phyloP scores from a whole-genome alignment of 2,329 filamentous ascomycete species.

The Geosmithia flava region DNA sequence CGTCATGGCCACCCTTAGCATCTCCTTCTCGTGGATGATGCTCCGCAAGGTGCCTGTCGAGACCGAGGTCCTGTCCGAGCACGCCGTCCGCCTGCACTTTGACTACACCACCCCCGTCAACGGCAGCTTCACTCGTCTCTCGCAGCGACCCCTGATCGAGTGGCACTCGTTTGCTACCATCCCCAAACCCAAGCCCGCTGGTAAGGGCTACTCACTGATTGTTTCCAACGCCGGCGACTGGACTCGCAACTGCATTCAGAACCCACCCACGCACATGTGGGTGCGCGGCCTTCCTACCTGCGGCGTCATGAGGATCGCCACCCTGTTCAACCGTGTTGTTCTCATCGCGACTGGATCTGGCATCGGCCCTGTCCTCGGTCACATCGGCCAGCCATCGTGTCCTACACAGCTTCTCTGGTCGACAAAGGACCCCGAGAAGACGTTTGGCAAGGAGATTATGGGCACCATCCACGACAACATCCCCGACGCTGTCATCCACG shows the following conservation, averaged over 20 bases:
- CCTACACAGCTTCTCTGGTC: slow-evolving; percentile 51
- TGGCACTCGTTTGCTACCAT: slow-evolving; percentile 61
- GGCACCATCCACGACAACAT: slow-evolving; percentile 40
- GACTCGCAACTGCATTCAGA: slow-evolving; percentile 54
- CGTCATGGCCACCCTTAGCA: slow-evolving; percentile 41
- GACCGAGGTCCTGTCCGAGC: slow-evolving; percentile 51
- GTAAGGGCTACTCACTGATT: slow-evolving; percentile 44
- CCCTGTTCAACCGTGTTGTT: slow-evolving; percentile 48
- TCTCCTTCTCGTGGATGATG: slow-evolving; percentile 54
- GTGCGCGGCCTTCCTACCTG: slow-evolving; percentile 49
- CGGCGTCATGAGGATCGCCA: slow-evolving; percentile 51
- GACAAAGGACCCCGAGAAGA: slow-evolving; percentile 42
- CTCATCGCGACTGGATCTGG: slow-evolving; percentile 58
- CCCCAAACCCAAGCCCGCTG: slow-evolving; percentile 13
- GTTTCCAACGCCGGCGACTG: slow-evolving; percentile 59
- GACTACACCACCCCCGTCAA: slow-evolving; percentile 37
- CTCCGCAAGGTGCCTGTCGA: slow-evolving; percentile 50
- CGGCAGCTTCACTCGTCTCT: slow-evolving; percentile 26
- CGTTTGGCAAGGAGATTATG: slow-evolving; percentile 43
- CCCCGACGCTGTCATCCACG: slow-evolving; percentile 47
- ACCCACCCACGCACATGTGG: slow-evolving; percentile 47
- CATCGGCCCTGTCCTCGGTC: slow-evolving; percentile 50
- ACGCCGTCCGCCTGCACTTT: slow-evolving; percentile 56
- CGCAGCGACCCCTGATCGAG: slow-evolving; percentile 46
- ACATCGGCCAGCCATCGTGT: slow-evolving; percentile 31